Percentiles rank a stretch among this genome's conserved stretches.
Evolutionary conservation across 495 filamentous ascomycete species (phyloP).

Genomic region (Venustampulla echinocandica): DNA sequence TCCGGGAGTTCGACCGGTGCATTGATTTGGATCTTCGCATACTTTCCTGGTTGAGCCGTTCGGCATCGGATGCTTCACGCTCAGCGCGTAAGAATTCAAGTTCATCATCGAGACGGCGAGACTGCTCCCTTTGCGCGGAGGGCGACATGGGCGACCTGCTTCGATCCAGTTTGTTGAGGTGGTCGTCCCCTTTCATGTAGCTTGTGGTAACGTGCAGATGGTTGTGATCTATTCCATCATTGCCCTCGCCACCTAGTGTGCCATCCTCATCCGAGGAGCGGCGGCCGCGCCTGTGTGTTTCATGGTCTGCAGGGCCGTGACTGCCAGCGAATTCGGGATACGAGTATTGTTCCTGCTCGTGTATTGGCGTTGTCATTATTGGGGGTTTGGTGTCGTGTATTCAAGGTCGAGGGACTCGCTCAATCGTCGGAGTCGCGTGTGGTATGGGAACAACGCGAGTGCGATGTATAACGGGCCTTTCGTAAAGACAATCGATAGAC

Average conservation of each 20-base stretch:
- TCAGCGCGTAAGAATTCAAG: slow-evolving; percentile 76
- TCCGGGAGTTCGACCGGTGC: slow-evolving; percentile 36
- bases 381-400: too few species aligned
- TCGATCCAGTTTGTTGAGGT: background rate
- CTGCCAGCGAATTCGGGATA: slow-evolving; percentile 19
- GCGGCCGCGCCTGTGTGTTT: slow-evolving; percentile 2
- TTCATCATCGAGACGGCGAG: slow-evolving; percentile 72
- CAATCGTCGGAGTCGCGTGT: too few species aligned
- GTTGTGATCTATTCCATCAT: slow-evolving; percentile 11
- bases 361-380: slow-evolving; percentile 19
- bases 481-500: too few species aligned
- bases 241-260: slow-evolving; percentile 14
- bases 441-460: too few species aligned
- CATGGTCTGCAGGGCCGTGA: background rate
- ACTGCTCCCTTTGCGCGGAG: slow-evolving; percentile 42
- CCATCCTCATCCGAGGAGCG: slow-evolving; percentile 24
- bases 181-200: slow-evolving; percentile 14
- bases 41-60: slow-evolving; percentile 26
- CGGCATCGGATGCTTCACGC: slow-evolving; percentile 52
- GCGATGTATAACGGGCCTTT: too few species aligned
- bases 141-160: slow-evolving; percentile 17
- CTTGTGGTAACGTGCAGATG: slow-evolving; percentile 18
- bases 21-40: slow-evolving; percentile 35
- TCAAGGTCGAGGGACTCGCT: too few species aligned
- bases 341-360: slow-evolving; percentile 23